Evolutionary conservation across 2,329 filamentous ascomycete species (phyloP), one percentile per base, ranked within the genome.

Genomic region (Talaromyces amestolkiae): DNA sequence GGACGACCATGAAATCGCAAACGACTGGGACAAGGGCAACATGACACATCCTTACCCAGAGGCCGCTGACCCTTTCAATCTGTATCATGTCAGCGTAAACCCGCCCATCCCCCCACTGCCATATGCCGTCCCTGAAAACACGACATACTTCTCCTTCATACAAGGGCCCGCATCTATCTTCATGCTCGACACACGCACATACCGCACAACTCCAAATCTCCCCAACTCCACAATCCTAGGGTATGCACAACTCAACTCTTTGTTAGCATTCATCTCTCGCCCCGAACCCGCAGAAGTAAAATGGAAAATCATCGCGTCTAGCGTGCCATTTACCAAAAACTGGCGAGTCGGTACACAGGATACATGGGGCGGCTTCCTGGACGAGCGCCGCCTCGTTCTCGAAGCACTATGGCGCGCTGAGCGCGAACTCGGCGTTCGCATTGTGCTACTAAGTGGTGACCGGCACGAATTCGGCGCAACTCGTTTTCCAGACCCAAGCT

Each of bases 401-500:
- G 90, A 97, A 75, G 91, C 92, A 2, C 97, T 97, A 86, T 98
- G 95, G 93, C 89, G 91, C 67, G 89, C 91, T 0, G 89, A 91
- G n/a, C 81, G 86, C 13, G 78, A 79, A 1, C 86, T 87, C 5
- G 91, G 91, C 7, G 82, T 90, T 6, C 91, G 93, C 27, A 89
- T 98, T 8, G 84, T 97, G 3, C 83, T 98, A 13, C 82, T 99
- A 11, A 95, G 91, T 17, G 95, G 95, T 0, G 95, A 99, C 73
- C 85, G 95, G n/a, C 95, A 99, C 74, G 95, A 99, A 77, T 98
- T 98, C 76, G 95, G 91, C 1, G 93, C 94, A 0, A 98, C 94
- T 0, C 88, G 89, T 0, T 89, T 89, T 71, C 86, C 86, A 9
- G 84, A 85, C 15, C 79, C 77, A 1, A 66, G 69, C 5, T 70